Evolutionary conservation across 177 flowering plant species (phyloP).

Genomic region (Vitis hybrid): DNA sequence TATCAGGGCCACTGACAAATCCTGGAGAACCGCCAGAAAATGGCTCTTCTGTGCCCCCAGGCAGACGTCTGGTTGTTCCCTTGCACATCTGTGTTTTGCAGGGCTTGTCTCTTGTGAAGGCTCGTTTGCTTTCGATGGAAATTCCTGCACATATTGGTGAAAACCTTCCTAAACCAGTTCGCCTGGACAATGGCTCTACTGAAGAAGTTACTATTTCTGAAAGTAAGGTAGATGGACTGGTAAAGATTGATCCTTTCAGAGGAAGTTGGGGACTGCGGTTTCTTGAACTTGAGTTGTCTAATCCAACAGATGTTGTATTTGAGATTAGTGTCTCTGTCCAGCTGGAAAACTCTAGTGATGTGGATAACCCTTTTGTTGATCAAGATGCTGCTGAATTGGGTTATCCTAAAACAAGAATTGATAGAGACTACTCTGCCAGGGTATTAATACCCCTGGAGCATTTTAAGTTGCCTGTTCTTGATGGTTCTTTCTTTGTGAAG

Average conservation of each 20-base stretch:
- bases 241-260: conserved; percentile 93
- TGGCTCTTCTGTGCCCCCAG: conserved; percentile 63
- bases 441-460: conserved; percentile 96
- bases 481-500: conserved; percentile 70
- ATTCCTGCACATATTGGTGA: conserved; percentile 92
- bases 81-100: conserved; percentile 86
- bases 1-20: conserved; percentile 56
- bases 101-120: conserved; percentile 92
- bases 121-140: conserved; percentile 95
- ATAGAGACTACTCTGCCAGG: conserved; percentile 88
- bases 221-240: conserved; percentile 53
- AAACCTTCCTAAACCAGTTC: conserved; percentile 44
- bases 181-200: conserved; percentile 21
- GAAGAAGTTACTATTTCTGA: conserved; percentile 32
- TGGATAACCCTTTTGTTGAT: conserved; percentile 31
- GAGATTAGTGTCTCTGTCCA: conserved; percentile 83
- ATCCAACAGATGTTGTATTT: conserved; percentile 93
- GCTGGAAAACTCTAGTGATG: conserved; percentile 52
- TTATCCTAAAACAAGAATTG: conserved; percentile 91
- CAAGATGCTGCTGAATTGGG: conserved; percentile 49
- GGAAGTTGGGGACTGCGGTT: conserved; percentile 98
- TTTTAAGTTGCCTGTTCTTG: conserved; percentile 91
- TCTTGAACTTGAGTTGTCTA: conserved; percentile 93
- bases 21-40: conserved; percentile 36
- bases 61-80: conserved; percentile 90